These are phyloP conservation scores for Trichoderma erinaceum DNA, from an alignment of 495 filamentous ascomycete species.

Conservation along the genomic window DNA sequence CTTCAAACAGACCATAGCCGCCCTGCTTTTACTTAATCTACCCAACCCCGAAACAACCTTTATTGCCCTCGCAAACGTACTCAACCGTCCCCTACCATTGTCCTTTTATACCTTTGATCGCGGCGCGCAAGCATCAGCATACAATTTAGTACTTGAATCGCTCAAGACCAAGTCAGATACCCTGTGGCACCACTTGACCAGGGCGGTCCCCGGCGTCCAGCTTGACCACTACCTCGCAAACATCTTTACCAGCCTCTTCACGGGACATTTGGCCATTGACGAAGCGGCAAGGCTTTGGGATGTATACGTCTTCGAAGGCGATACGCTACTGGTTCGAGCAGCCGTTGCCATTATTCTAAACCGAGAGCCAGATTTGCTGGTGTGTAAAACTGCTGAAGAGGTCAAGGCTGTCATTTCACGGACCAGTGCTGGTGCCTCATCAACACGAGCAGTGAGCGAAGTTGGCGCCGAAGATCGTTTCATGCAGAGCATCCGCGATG, in stretches of 20 bases:
- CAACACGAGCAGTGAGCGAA: conserved; percentile 23
- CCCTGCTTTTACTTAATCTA: conserved; percentile 79
- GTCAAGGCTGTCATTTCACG: conserved; percentile 27
- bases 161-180: conserved; percentile 65
- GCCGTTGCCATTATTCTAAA: conserved; percentile 63
- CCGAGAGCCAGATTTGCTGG: conserved; percentile 37
- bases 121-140: conserved; percentile 63
- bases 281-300: conserved; percentile 80
- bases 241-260: conserved; percentile 50
- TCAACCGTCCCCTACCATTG: conserved; percentile 83
- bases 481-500: conserved; percentile 31
- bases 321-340: conserved; percentile 70
- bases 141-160: conserved; percentile 63
- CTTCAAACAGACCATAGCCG: conserved; percentile 62
- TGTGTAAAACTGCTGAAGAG: conserved; percentile 29
- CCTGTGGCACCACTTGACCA: conserved; percentile 61
- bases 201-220: conserved; percentile 32
- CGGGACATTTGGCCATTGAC: conserved; percentile 56
- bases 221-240: conserved; percentile 46
- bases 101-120: conserved; percentile 79
- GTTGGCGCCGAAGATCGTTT: conserved; percentile 33
- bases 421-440: conserved; percentile 13
- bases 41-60: conserved; percentile 67
- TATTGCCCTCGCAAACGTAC: conserved; percentile 73
- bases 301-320: conserved; percentile 90